These are phyloP conservation scores for Bauhinia variegata DNA, from an alignment of 306 rosid species.

Conservation along the genomic window DNA sequence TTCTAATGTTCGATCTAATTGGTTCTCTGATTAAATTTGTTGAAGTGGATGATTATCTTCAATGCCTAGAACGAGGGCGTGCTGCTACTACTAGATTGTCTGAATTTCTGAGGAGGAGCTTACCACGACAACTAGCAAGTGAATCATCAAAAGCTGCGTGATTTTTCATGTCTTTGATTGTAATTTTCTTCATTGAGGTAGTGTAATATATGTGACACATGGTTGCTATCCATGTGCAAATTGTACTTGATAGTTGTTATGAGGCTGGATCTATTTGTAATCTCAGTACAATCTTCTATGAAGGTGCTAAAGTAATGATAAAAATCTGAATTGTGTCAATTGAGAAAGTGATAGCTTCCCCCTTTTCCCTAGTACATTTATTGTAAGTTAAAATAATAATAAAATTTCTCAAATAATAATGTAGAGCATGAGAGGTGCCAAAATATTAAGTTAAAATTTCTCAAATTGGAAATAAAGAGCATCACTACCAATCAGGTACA, in stretches of 20 bases:
- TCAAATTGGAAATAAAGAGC: no score
- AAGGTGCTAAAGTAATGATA: slow-evolving; percentile 12
- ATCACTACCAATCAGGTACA: no score
- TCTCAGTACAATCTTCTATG: neutral
- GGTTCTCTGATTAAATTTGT: slow-evolving; percentile 35
- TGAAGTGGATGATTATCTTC: slow-evolving; percentile 82
- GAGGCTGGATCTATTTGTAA: slow-evolving; percentile 28
- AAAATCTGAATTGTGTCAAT: neutral
- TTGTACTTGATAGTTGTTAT: slow-evolving; percentile 4
- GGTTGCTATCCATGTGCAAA: slow-evolving; percentile 14
- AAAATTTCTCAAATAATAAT: no score
- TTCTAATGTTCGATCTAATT: slow-evolving; percentile 32
- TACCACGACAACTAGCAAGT: slow-evolving; percentile 51
- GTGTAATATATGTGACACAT: no score
- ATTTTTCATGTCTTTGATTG: slow-evolving; percentile 25
- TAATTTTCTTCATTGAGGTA: slow-evolving; percentile 7
- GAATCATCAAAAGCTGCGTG: slow-evolving; percentile 49
- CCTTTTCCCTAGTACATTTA: no score
- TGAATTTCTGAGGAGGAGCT: slow-evolving; percentile 70
- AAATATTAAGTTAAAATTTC: no score
- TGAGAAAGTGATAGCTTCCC: no score
- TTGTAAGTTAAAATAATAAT: no score
- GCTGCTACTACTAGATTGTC: slow-evolving; percentile 76
- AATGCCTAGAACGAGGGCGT: slow-evolving; percentile 84
- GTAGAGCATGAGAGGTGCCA: no score